Evolutionary conservation across 2,329 filamentous ascomycete species (phyloP).

Genomic region (Cytospora schulzeri): DNA sequence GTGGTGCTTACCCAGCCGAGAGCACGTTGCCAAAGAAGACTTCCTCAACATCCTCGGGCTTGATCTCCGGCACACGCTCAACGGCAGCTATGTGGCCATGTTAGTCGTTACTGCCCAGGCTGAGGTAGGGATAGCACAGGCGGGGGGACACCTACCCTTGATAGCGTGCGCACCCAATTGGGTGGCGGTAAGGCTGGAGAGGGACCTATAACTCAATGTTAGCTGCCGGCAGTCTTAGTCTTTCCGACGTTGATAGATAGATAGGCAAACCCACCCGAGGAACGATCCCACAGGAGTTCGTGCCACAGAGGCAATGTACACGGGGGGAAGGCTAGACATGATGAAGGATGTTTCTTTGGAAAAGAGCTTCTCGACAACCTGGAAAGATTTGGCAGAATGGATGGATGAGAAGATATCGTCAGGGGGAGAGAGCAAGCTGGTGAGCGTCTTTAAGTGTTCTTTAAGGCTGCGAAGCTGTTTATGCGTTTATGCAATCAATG

Average conservation of each 20-base stretch:
- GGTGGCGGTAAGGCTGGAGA: constrained; percentile 82
- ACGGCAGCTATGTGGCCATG: constrained; percentile 62
- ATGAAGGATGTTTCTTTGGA: constrained; percentile 36
- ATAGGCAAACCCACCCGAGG: constrained; percentile 68
- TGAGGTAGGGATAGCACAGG: neutral
- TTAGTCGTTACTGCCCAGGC: constrained; percentile 23
- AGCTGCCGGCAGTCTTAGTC: constrained; percentile 23
- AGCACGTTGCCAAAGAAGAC: constrained; percentile 98
- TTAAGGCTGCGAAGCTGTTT: constrained; percentile 1
- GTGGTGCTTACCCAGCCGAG: constrained; percentile 76
- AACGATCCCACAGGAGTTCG: constrained; percentile 94
- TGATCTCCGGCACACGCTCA: constrained; percentile 81
- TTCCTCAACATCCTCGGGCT: constrained; percentile 88
- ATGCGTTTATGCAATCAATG: neutral
- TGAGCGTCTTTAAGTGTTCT: constrained; percentile 10
- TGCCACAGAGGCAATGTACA: constrained; percentile 93
- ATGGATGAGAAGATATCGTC: neutral
- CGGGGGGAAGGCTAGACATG: constrained; percentile 80
- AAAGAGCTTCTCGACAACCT: constrained; percentile 9
- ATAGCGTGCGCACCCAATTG: constrained; percentile 91
- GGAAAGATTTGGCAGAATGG: constrained; percentile 3
- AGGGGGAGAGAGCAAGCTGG: neutral
- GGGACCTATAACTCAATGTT: constrained; percentile 61
- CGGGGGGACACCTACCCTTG: constrained; percentile 65
- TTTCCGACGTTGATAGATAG: constrained; percentile 3